Evolutionary conservation across 202 grass and related monocot genomes (phyloP), one percentile per base, ranked within the genome.

Genomic region (Setaria viridis): DNA sequence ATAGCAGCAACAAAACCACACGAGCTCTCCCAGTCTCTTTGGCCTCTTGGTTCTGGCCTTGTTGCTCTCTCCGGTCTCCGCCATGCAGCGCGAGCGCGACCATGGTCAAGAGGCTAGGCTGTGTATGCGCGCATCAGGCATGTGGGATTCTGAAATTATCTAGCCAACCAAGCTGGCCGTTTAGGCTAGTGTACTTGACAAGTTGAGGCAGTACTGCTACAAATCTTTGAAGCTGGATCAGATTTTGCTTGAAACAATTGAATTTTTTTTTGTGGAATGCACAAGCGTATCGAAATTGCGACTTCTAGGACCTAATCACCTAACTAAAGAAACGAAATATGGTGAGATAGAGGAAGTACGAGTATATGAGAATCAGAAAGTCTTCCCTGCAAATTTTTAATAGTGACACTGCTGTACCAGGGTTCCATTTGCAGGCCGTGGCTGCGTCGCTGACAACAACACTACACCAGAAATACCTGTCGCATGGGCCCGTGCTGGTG

Each of bases 1-100:
- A 15, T 3, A 39, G 62, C 62, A 54, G 6, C 78, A 41, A 80
- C 78, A 11, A 68, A 80, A 68, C 59, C 3, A 16, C 78, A 13
- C 48, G 62, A 48, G 45, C 60, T 19, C 29, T 11, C 42, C 21
- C 7, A 32, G 39, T 25, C 25, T 25, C 25, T 25, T 25, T 25
- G 25, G 25, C 25, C 25, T 25, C 25, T 25, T 25, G 25, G 60
- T 14, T 33, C 11, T 64, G 62, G 11, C 43, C 30, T 67, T 14
- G 30, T 25, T 80, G 77, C 46, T 50, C 17, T 25, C 25, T 25
- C 25, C 25, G 25, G 25, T 34, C 29, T 50, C 3, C 47, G 77
- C 32, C 62, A 49, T 35, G 29, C 34, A 79, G 15, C 30, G 49
- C 9, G 2, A 9, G 11, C 43, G 43, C 43, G 68, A 71, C 46